Evolutionary conservation across 2,329 filamentous ascomycete species (phyloP), one percentile per base, ranked within the genome.

Genomic region (Colletotrichum aenigma): DNA sequence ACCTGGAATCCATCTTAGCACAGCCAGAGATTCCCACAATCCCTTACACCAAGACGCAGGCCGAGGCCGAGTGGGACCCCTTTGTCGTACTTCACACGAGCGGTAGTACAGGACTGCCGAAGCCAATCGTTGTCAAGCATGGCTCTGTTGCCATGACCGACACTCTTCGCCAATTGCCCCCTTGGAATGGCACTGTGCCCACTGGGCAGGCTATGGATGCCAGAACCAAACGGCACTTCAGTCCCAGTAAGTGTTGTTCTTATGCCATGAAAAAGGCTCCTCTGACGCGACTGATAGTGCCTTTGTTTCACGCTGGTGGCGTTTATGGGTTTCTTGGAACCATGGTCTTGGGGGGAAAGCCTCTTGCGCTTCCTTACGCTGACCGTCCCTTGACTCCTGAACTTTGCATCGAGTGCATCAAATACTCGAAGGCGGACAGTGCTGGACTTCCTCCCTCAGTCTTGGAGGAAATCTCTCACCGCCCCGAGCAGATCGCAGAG

Each of bases 101-200:
- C 58, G 87, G 87, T 8, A 87, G 84, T 56, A 88, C 87, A 0
- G 87, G 87, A 1, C 81, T 87, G 3, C 87, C 87, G 0, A 88
- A 87, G 77, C 87, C 87, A 0, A 83, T 89, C 26, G 76, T 86
- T 4, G 77, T 81, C 32, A 79, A 79, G 6, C 83, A 87, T 5
- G 87, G 87, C 8, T 81, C 85, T 77, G 24, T 86, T 13, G 81
- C 84, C 1, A 77, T 84, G 24, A 70, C 68, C 3, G 86, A 89
- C 66, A 76, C 30, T 38, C 34, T 56, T 13, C 38, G 43, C 28
- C 28, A 24, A 12, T 4, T 73, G 6, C 70, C 73, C 6, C 64
- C 55, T 0, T 75, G 73, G 70, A 73, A 73, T 16, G 70, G 55
- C 4, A 79, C 2, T 68, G 80, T 2, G 6, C 84, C 1, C 3